phyloP scores from a whole-genome alignment of 2,329 filamentous ascomycete genomes.

The Nannizziopsis barbatae region DNA sequence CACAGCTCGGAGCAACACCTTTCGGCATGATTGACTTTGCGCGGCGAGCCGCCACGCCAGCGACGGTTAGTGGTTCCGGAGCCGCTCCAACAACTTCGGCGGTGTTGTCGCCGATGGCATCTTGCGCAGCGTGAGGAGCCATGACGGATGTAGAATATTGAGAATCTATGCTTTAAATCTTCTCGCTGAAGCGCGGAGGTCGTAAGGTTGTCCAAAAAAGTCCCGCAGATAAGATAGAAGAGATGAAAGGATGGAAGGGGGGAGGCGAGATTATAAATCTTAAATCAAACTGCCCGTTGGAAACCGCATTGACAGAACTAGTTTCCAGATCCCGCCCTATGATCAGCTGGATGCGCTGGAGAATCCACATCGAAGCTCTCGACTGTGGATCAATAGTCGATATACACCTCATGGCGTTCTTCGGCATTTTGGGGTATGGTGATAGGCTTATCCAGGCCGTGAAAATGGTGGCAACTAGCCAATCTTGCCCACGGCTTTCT shows the following conservation, averaged over 20 bases:
- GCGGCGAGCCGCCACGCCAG: constrained; percentile 56
- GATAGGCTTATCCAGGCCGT: constrained; percentile 9
- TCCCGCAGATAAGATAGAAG: not conserved
- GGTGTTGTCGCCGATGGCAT: not conserved
- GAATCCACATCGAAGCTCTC: not conserved
- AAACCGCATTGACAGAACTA: not conserved
- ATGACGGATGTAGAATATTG: not conserved
- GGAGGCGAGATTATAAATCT: not conserved
- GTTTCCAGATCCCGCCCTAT: constrained; percentile 4
- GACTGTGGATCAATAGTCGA: not conserved
- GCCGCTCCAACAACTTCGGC: not conserved
- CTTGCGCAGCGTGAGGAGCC: constrained; percentile 10
- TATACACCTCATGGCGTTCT: not conserved
- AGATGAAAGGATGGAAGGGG: not conserved
- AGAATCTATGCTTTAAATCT: no score
- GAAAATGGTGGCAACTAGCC: constrained; percentile 1
- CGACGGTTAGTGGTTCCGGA: constrained; percentile 44
- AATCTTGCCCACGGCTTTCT: constrained; percentile 6
- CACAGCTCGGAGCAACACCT: constrained; percentile 63
- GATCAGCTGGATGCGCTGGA: constrained; percentile 4
- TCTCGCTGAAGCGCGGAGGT: no score
- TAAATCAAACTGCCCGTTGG: not conserved
- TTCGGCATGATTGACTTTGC: constrained; percentile 62
- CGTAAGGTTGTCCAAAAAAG: no score
- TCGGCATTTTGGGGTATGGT: not conserved